Percentiles rank a stretch among this genome's conserved stretches.
phyloP scores from a whole-genome alignment of 176 grass and related monocot genomes.

The Oryza meridionalis region DNA sequence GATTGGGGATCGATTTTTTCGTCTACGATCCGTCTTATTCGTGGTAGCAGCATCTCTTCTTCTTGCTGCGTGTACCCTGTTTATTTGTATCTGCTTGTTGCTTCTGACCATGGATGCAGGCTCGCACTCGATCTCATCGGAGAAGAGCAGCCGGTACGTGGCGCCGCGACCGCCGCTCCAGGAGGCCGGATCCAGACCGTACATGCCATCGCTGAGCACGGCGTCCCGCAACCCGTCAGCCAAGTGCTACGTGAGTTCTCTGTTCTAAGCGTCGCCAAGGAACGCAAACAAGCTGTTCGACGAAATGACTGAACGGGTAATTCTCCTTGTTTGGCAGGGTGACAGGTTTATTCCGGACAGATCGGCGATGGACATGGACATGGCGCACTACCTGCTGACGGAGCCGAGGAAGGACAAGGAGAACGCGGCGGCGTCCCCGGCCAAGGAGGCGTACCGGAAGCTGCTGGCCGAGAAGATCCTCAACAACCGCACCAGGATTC shows the following conservation, averaged over 20 bases:
- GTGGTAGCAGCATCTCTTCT: neutral
- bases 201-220: slow-evolving; percentile 55
- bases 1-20: neutral
- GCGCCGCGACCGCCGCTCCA: slow-evolving; percentile 35
- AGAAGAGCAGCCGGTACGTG: slow-evolving; percentile 26
- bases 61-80: slow-evolving; percentile 6
- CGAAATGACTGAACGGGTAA: slow-evolving; percentile 16
- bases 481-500: slow-evolving; percentile 64
- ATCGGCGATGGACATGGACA: slow-evolving; percentile 68
- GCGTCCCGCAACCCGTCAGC: slow-evolving; percentile 38
- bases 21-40: neutral
- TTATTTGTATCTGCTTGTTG: neutral
- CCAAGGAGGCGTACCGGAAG: slow-evolving; percentile 57
- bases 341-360: slow-evolving; percentile 64
- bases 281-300: slow-evolving; percentile 19
- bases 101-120: slow-evolving; percentile 52
- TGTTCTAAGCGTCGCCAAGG: neutral
- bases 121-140: slow-evolving; percentile 44
- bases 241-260: slow-evolving; percentile 44
- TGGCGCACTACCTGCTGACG: slow-evolving; percentile 65
- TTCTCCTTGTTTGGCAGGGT: slow-evolving; percentile 49
- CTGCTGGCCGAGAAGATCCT: slow-evolving; percentile 59
- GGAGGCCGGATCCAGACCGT: slow-evolving; percentile 51
- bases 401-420: slow-evolving; percentile 63
- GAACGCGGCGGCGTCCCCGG: slow-evolving; percentile 41